Conservation (phyloP, 2,329 filamentous ascomycete species). For the Diaporthe eres region DNA sequence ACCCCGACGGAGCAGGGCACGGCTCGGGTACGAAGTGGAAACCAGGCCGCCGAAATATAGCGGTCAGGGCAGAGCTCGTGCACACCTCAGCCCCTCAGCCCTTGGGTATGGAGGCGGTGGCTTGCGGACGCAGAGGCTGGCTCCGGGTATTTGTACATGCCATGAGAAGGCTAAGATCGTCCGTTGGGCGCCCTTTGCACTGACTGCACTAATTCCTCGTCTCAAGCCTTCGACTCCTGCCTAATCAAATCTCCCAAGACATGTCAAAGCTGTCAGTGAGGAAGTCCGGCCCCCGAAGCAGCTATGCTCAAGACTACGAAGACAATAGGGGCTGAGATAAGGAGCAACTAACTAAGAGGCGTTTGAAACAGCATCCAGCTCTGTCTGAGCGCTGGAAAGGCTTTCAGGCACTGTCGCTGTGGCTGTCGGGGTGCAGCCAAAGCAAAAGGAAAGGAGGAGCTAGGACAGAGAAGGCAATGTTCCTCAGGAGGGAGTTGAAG, state of each 20-base stretch:
- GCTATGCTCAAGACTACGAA: background rate
- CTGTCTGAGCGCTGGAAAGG: background rate
- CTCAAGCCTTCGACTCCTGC: conserved; percentile 11
- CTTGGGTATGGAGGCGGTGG: background rate
- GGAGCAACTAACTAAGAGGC: background rate
- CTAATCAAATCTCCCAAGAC: conserved; percentile 11
- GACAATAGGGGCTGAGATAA: background rate
- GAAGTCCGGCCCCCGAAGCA: background rate
- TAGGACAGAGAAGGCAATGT: background rate
- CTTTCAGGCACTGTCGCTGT: background rate
- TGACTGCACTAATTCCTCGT: background rate
- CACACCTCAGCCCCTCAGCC: conserved; percentile 11
- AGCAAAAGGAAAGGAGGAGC: background rate
- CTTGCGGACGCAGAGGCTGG: background rate
- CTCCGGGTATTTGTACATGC: background rate
- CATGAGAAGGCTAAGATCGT: background rate
- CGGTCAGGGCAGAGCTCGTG: conserved; percentile 10
- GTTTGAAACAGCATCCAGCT: background rate
- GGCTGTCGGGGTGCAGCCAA: background rate
- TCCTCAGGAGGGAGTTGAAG: background rate
- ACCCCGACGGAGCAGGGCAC: background rate
- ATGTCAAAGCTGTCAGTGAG: conserved; percentile 13
- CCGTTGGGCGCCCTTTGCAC: background rate
- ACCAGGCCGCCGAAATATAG: background rate
- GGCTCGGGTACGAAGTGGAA: background rate